A percentile compares a stretch with the other conserved stretches of the same genome.
Evolutionary conservation across 2,329 filamentous ascomycete species (phyloP).

Genomic region (Trichoderma brevicompactum): DNA sequence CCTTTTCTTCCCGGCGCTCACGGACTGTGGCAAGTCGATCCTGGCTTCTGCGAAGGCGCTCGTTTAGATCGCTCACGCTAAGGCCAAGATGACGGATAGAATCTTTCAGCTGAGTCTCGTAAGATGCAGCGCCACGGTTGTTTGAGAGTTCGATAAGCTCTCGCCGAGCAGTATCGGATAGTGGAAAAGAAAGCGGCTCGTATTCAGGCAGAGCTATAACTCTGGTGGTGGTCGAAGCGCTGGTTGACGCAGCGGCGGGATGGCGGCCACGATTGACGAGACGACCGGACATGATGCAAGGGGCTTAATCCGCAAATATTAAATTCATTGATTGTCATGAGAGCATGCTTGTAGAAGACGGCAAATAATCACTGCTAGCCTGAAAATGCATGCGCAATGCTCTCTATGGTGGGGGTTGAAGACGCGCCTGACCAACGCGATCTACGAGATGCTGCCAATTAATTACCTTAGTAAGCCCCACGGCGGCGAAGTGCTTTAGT

Average conservation of each 20-base stretch:
- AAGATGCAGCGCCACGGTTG: slow-evolving; percentile 47
- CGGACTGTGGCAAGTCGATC: slow-evolving; percentile 40
- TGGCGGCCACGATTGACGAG: slow-evolving; percentile 38
- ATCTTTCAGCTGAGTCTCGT: slow-evolving; percentile 52
- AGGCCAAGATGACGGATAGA: slow-evolving; percentile 50
- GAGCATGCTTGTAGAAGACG: background rate
- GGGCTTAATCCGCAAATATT: background rate
- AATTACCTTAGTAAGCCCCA: slow-evolving; percentile 10
- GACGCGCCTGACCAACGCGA: slow-evolving; percentile 20
- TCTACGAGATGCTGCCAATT: background rate
- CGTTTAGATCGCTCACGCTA: slow-evolving; percentile 56
- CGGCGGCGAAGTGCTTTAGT: background rate
- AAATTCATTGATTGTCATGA: background rate
- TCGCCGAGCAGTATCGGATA: slow-evolving; percentile 46
- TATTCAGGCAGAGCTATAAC: slow-evolving; percentile 50
- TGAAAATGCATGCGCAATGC: too few relatives aligned
- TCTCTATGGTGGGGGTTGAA: slow-evolving; percentile 19
- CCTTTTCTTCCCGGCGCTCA: slow-evolving; percentile 46
- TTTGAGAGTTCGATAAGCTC: slow-evolving; percentile 50
- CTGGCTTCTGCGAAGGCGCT: slow-evolving; percentile 47
- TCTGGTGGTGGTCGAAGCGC: slow-evolving; percentile 33
- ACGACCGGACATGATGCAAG: slow-evolving; percentile 40
- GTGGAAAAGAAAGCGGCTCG: slow-evolving; percentile 52
- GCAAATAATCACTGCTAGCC: too few relatives aligned
- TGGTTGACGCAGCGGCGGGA: slow-evolving; percentile 30